Evolutionary conservation across 2,329 filamentous ascomycete species (phyloP), one percentile per base, ranked within the genome.

Genomic region (Coniochaeta sp.): DNA sequence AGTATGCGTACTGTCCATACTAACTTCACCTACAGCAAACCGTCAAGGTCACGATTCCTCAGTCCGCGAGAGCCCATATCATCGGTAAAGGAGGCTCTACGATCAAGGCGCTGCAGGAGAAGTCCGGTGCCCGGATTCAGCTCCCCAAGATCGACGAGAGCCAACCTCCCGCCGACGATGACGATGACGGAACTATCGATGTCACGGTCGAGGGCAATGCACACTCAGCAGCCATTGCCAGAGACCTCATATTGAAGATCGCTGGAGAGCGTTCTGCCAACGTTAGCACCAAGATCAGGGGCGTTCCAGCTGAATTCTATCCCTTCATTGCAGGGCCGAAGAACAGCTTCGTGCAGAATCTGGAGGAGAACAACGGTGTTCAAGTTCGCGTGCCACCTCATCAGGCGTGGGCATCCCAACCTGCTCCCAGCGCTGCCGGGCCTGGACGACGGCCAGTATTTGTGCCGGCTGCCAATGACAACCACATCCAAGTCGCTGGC

Each of bases 171-270:
- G 74, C 79, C 24, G 83, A 83, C 47, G 85, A 89, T 19, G 91
- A 95, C 54, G 91, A 96, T 60, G 87, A 90, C 64, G 91, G 85
- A 58, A 89, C 86, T 58, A 90, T 98, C 67, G 89, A 96, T 69
- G 90, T 99, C 58, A 77, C 87, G 58, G 88, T 99, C 62, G 93
- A 97, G 74, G 95, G 96, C 64, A 96, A 99, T 76, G 87, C 91
- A 16, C 83, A 96, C 62, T 90, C 93, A 60, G 91, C 91, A 58
- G 89, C 90, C 65, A 86, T 91, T 74, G 95, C 95, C 60, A 87
- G 87, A 63, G 86, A 90, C 61, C 89, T 91, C 67, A 95, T 99
- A 68, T 82, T 91, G 69, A 89, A 88, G 68, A 97, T 98, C 71
- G 91, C 91, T 60, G 89, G 89, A 67, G 92, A 97, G 74, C 88